Evolutionary conservation across 2,329 filamentous ascomycete species (phyloP).

Genomic region (Ceratocystiopsis sp.): DNA sequence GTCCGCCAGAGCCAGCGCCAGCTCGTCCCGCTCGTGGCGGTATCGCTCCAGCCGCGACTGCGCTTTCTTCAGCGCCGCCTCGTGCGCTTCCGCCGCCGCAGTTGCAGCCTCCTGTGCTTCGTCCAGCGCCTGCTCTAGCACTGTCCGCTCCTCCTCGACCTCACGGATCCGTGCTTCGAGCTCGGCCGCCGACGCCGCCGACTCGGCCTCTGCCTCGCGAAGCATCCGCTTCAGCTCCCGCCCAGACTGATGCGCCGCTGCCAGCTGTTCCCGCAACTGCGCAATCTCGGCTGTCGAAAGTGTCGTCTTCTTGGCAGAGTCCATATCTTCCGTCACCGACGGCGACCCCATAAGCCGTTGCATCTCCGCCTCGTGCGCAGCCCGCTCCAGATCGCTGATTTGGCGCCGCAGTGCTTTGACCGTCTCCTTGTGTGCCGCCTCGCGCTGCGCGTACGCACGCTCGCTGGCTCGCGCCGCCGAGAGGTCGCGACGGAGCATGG

Average conservation of each 20-base stretch:
- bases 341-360: slow-evolving; percentile 29
- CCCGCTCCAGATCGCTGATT: slow-evolving; percentile 48
- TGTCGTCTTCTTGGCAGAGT: slow-evolving; percentile 17
- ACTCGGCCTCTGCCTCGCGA: slow-evolving; percentile 30
- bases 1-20: slow-evolving; percentile 18
- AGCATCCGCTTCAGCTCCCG: slow-evolving; percentile 34
- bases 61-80: slow-evolving; percentile 24
- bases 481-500: slow-evolving; percentile 44
- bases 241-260: slow-evolving; percentile 39
- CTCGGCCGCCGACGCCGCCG: slow-evolving; percentile 19
- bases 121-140: slow-evolving; percentile 40
- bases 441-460: slow-evolving; percentile 46
- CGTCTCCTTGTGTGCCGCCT: slow-evolving; percentile 42
- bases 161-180: slow-evolving; percentile 38
- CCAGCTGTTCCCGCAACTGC: slow-evolving; percentile 42
- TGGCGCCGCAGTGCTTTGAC: slow-evolving; percentile 47
- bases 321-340: slow-evolving; percentile 24
- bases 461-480: slow-evolving; percentile 49
- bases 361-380: slow-evolving; percentile 45
- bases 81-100: slow-evolving; percentile 26
- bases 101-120: slow-evolving; percentile 34
- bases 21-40: slow-evolving; percentile 28
- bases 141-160: slow-evolving; percentile 40
- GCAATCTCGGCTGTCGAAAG: slow-evolving; percentile 38
- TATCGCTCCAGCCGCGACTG: slow-evolving; percentile 34